A percentile compares a stretch with the other conserved stretches of the same genome.
Conservation (phyloP, 345 rosid species). For the Syzygium oleosum region DNA sequence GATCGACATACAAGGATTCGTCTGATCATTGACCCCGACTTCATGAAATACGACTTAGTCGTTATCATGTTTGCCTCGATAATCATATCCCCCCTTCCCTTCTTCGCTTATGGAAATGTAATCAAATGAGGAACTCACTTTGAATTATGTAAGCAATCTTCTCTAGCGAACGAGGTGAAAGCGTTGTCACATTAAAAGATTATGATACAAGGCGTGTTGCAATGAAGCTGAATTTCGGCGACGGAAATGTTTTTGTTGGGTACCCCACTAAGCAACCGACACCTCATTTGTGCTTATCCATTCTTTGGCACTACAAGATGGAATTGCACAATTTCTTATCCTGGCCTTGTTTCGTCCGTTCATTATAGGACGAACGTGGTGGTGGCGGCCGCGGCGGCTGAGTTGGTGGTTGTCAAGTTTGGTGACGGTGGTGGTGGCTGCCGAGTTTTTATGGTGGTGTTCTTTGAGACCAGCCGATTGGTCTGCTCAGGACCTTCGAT, state of each 20-base stretch:
- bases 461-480: neutral
- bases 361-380: neutral
- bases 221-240: neutral
- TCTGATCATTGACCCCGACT: neutral
- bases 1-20: neutral
- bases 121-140: neutral
- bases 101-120: neutral
- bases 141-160: neutral
- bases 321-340: neutral
- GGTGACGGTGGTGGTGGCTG: rapidly evolving
- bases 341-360: neutral
- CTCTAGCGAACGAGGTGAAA: neutral
- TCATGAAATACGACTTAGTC: neutral
- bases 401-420: neutral
- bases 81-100: neutral
- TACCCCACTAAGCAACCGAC: neutral
- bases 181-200: neutral
- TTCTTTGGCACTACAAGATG: neutral
- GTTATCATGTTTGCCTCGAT: neutral
- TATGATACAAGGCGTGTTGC: neutral
- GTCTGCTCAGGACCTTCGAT: neutral
- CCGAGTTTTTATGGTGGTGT: neutral
- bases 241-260: neutral
- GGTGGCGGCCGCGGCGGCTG: neutral
- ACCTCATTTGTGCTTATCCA: neutral